phyloP scores from a whole-genome alignment of 495 filamentous ascomycete genomes.

The Penicillium simplicissimum region DNA sequence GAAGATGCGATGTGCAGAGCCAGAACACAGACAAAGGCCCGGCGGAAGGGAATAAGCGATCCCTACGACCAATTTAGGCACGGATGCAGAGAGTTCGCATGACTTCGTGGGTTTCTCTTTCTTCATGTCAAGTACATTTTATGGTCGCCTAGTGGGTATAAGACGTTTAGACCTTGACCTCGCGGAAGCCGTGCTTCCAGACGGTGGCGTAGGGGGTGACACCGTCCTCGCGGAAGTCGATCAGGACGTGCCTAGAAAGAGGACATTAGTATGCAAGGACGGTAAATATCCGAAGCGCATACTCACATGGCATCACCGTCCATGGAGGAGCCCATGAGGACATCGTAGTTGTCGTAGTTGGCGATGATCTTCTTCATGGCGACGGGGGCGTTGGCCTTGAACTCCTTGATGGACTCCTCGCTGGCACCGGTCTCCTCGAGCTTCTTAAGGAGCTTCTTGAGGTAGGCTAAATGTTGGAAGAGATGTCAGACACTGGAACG shows the following conservation, averaged over 20 bases:
- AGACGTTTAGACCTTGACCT: constrained; percentile 84
- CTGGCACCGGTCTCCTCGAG: constrained; percentile 62
- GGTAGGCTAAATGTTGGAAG: constrained; percentile 61
- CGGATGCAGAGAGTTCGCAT: constrained; percentile 25
- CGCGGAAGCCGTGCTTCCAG: constrained; percentile 93
- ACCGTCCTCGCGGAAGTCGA: constrained; percentile 97
- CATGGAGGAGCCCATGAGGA: constrained; percentile 89
- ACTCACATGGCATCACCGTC: constrained; percentile 87
- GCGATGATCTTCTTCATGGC: constrained; percentile 77
- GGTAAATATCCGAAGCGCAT: background rate
- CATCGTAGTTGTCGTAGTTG: constrained; percentile 94
- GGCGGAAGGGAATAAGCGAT: constrained; percentile 17
- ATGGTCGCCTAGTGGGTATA: constrained; percentile 15
- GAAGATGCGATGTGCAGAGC: constrained; percentile 31
- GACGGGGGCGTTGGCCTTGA: constrained; percentile 69
- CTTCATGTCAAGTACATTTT: constrained; percentile 37
- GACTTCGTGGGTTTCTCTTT: constrained; percentile 28
- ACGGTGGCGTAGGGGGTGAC: constrained; percentile 82
- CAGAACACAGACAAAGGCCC: constrained; percentile 26
- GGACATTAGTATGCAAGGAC: constrained; percentile 13
- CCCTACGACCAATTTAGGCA: constrained; percentile 19
- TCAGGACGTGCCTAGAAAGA: constrained; percentile 74
- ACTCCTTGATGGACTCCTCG: constrained; percentile 66
- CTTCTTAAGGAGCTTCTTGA: constrained; percentile 77
- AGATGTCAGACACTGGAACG: constrained; percentile 1